Evolutionary conservation across 805 yeast species (phyloP), one percentile per base, ranked within the genome.

Genomic region (Lachancea cidri): DNA sequence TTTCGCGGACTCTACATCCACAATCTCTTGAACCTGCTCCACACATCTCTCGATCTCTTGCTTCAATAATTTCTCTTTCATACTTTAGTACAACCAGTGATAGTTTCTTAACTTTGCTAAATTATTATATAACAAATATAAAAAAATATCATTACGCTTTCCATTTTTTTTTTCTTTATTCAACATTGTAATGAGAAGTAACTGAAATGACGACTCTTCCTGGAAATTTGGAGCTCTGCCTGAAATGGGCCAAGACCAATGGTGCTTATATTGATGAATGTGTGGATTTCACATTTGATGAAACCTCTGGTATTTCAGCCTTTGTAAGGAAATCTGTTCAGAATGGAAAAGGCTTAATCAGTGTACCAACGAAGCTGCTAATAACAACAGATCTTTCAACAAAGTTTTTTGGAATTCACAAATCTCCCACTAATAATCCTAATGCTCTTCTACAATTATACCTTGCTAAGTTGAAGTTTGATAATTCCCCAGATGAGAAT

Each of bases 381-480:
- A 50, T 76, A 3, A 66, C 70, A 2, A 67, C 67, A 2, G 51
- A 52, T 0, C 17, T 60, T 3, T 74, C 76, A 0, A 52, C 55
- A 1, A 24, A 42, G 1, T 55, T 50, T 19, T 66, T 69, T 35
- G 50, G 56, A 1, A 38, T 29, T 0, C 20, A 49, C 2, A 18
- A 39, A 11, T 36, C 49, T 33, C n/a, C 39, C 35, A 29, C 43
- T 5, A 19, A 33, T 11, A 53, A 62, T 32, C 56, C 58, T 1
- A 67, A 69, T 50, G 60, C 59, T 1, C 49, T 61, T 22, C 47
- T 62, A 1, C 68, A 70, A 39, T 48, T 74, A 2, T 57, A 68
- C 11, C 39, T 74, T 5, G 67, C 75, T 1, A 67, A 69, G 39
- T 52, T 73, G 41, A 73, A 64, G 45, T 73, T 69, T 43, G 68